A percentile compares a stretch with the other conserved stretches of the same genome.
Evolutionary conservation across 495 filamentous ascomycete species (phyloP).

Genomic region (Penicillium herquei): DNA sequence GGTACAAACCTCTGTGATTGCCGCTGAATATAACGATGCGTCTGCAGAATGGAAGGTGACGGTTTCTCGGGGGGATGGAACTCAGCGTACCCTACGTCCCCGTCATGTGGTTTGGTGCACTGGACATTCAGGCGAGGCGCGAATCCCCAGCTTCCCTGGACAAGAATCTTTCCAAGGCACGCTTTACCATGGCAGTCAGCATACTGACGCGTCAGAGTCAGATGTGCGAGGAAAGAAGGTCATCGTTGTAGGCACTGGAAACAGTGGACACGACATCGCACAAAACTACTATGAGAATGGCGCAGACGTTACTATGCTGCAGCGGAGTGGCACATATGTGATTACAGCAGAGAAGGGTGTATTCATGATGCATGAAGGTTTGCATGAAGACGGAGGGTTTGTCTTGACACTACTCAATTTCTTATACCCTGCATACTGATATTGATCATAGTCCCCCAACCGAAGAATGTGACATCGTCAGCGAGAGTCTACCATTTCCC

Average conservation of each 20-base stretch:
- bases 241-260: conserved; percentile 78
- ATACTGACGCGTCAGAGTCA: conserved; percentile 35
- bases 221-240: conserved; percentile 60
- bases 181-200: conserved; percentile 44
- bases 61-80: conserved; percentile 47
- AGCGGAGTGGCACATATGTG: conserved; percentile 73
- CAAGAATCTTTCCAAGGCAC: conserved; percentile 48
- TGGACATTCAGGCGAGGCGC: conserved; percentile 49
- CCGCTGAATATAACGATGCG: conserved; percentile 51
- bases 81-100: conserved; percentile 40
- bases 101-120: conserved; percentile 50
- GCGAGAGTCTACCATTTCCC: conserved; percentile 55
- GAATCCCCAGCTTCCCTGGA: conserved; percentile 45
- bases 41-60: conserved; percentile 59
- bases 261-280: conserved; percentile 81
- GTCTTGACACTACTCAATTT: background rate
- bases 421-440: background rate
- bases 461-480: conserved; percentile 63
- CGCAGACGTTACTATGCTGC: conserved; percentile 71
- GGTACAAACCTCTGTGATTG: conserved; percentile 53
- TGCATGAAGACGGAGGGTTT: conserved; percentile 61
- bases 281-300: conserved; percentile 81
- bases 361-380: conserved; percentile 52
- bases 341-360: conserved; percentile 60
- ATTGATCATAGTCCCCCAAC: conserved; percentile 31